These are phyloP conservation scores for Mucor velutinosus DNA, from an alignment of 371 early-diverging fungal genomes.

Conservation along the genomic window DNA sequence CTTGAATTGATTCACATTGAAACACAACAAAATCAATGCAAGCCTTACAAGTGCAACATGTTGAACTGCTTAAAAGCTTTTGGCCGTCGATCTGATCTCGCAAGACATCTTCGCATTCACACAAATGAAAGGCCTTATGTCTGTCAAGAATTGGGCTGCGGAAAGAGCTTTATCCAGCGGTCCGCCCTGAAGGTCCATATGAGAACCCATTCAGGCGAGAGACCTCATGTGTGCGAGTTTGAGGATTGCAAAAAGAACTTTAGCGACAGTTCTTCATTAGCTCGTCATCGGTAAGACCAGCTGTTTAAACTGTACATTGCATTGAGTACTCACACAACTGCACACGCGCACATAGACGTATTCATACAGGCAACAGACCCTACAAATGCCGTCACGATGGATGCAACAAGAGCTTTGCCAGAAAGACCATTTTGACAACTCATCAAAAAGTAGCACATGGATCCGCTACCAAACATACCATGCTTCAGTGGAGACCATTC, in stretches of 20 bases:
- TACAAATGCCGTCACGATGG: conserved; percentile 58
- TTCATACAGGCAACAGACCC: conserved; percentile 69
- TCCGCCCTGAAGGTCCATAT: conserved; percentile 76
- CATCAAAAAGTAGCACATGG: conserved; percentile 44
- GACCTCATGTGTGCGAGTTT: conserved; percentile 68
- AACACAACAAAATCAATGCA: conserved; percentile 26
- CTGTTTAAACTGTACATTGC: not conserved
- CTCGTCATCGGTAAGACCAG: conserved; percentile 34
- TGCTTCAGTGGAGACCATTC: conserved; percentile 37
- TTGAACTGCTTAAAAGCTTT: conserved; percentile 61
- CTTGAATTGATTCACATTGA: conserved; percentile 57
- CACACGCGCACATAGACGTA: conserved; percentile 36
- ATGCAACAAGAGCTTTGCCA: conserved; percentile 61
- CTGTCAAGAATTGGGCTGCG: conserved; percentile 60
- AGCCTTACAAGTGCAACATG: conserved; percentile 59
- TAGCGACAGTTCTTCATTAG: conserved; percentile 56
- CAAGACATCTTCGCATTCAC: conserved; percentile 71
- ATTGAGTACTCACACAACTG: not conserved
- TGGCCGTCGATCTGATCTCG: conserved; percentile 65
- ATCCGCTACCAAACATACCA: conserved; percentile 17
- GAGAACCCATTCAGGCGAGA: conserved; percentile 75
- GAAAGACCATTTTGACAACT: conserved; percentile 63
- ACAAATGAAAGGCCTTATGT: conserved; percentile 69
- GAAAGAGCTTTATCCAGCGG: conserved; percentile 72
- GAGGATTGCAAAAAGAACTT: conserved; percentile 55